phyloP scores from a whole-genome alignment of 1,284 basidiomycete species.

The Rhodotorula sp. region DNA sequence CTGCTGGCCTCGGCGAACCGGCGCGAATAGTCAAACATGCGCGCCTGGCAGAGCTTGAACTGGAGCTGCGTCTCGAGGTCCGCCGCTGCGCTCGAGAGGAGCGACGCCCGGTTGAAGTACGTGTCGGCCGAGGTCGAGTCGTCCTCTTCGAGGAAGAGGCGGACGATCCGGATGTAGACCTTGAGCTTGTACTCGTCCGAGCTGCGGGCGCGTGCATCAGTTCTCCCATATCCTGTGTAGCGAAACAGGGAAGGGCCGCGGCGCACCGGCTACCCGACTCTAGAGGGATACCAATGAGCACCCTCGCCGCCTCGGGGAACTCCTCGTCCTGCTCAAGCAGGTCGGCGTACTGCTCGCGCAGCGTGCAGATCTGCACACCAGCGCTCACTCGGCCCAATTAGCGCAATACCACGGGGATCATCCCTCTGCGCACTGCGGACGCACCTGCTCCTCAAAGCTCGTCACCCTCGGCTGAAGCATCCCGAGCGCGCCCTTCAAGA shows the following conservation, averaged over 20 bases:
- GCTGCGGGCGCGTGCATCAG: not conserved
- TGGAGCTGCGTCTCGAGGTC: constrained; percentile 68
- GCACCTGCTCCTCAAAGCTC: constrained; percentile 93
- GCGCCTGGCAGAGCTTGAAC: constrained; percentile 61
- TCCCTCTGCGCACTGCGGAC: constrained; percentile 56
- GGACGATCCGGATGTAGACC: constrained; percentile 90
- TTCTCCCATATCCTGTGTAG: too few relatives aligned
- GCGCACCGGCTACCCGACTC: constrained; percentile 83
- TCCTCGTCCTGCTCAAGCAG: constrained; percentile 87
- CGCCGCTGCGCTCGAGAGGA: constrained; percentile 74
- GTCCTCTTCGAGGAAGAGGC: constrained; percentile 91
- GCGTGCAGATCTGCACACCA: constrained; percentile 63
- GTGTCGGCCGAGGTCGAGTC: constrained; percentile 92
- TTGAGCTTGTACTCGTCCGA: constrained; percentile 79
- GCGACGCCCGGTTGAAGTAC: constrained; percentile 93
- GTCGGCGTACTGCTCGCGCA: constrained; percentile 84
- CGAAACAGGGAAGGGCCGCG: not conserved
- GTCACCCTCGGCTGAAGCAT: constrained; percentile 72
- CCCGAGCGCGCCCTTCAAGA: constrained; percentile 71
- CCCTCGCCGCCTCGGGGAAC: constrained; percentile 86
- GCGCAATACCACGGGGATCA: too few relatives aligned
- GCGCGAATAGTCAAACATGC: constrained; percentile 86
- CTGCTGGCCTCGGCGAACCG: constrained; percentile 94
- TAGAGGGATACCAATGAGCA: constrained; percentile 85
- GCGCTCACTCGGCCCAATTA: too few relatives aligned